Conservation (phyloP, 2,329 filamentous ascomycete genomes). For the Aureobasidium zeae region DNA sequence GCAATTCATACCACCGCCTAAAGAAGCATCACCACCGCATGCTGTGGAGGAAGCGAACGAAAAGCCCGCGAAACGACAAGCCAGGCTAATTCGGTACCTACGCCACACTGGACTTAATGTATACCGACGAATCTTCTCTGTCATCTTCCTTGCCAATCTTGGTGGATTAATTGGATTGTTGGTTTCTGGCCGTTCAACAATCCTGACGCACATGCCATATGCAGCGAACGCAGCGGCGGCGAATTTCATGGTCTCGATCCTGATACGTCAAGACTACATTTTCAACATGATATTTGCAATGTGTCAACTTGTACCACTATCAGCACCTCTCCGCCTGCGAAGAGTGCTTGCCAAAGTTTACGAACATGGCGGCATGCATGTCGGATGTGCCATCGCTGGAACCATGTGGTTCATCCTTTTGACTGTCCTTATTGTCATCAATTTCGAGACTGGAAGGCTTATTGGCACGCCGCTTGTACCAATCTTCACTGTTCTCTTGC, state of each 20-base stretch:
- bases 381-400: conserved; percentile 29
- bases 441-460: conserved; percentile 18
- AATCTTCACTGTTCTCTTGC: conserved; percentile 49
- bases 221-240: conserved; percentile 12
- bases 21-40: too few relatives aligned
- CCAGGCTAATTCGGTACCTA: conserved; percentile 15
- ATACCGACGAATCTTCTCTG: conserved; percentile 26
- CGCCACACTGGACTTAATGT: conserved; percentile 25
- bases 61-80: conserved; percentile 11
- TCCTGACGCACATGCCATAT: conserved; percentile 21
- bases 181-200: background rate
- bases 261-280: conserved; percentile 13
- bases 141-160: conserved; percentile 25
- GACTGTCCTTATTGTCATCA: conserved; percentile 25
- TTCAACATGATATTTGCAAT: conserved; percentile 12
- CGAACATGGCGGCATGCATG: conserved; percentile 33
- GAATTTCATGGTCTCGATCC: conserved; percentile 12
- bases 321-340: conserved; percentile 6
- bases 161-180: conserved; percentile 11
- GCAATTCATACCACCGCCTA: background rate
- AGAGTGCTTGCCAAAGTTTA: conserved; percentile 21
- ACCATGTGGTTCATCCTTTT: conserved; percentile 37
- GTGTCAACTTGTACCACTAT: conserved; percentile 2
- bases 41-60: too few relatives aligned
- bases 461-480: conserved; percentile 30